Evolutionary conservation across 306 rosid genomes (phyloP).

Genomic region (Macrotyloma uniflorum): DNA sequence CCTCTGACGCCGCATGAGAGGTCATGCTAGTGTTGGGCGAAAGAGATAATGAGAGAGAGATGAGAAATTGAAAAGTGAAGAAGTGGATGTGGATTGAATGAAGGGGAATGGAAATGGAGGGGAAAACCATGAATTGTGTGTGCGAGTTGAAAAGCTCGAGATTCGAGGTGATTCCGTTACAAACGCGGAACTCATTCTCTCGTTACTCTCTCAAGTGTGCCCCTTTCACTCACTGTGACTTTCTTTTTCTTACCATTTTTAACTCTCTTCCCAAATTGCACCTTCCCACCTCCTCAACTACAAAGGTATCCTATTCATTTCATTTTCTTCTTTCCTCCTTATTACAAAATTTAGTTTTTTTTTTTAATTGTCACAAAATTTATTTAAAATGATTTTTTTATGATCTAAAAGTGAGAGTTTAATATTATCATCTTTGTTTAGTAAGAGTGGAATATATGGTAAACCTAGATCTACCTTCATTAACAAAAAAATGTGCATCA

Average conservation of each 20-base stretch:
- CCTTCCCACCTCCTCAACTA: no score
- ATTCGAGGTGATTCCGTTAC: conserved; percentile 40
- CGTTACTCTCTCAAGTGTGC: neutral
- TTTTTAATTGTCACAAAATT: no score
- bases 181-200: conserved; percentile 30
- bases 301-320: no score
- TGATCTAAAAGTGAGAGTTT: no score
- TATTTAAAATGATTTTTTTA: no score
- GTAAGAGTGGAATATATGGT: no score
- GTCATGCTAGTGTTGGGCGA: neutral
- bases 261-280: conserved; percentile 10
- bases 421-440: no score
- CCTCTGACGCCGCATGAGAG: neutral
- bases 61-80: neutral
- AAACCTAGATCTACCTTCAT: no score
- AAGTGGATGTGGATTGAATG: neutral
- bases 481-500: no score
- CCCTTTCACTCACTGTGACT: neutral
- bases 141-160: neutral
- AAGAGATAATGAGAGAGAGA: neutral
- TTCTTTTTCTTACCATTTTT: neutral
- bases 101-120: neutral
- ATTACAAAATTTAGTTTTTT: no score
- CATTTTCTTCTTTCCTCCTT: no score
- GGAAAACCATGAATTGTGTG: conserved; percentile 2